Percentiles rank a stretch among this genome's conserved stretches.
Conservation (phyloP, 176 grass and related monocot species). For the Ampelocalamus luodianensis region DNA sequence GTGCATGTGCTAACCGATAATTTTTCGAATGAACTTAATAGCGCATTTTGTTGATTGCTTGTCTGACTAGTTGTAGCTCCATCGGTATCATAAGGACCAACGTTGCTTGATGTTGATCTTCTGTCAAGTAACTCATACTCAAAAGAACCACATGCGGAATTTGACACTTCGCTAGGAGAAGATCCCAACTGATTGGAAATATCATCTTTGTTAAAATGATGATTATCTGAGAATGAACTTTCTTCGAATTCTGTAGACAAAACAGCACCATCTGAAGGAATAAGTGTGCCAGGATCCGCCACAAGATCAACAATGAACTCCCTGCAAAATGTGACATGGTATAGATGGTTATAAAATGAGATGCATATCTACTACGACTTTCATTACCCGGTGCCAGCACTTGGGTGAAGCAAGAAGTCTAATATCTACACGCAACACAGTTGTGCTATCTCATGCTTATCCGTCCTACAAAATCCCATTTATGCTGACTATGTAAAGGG, state of each 20-base stretch:
- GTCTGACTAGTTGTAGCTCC: conserved; percentile 44
- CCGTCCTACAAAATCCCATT: conserved; percentile 22
- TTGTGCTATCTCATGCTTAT: conserved; percentile 16
- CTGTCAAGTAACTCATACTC: conserved; percentile 51
- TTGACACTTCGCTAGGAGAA: conserved; percentile 56
- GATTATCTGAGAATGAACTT: conserved; percentile 51
- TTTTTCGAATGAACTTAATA: conserved; percentile 54
- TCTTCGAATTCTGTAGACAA: conserved; percentile 59
- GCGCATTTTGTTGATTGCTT: conserved; percentile 54
- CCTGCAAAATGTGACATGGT: conserved; percentile 56
- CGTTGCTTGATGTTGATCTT: conserved; percentile 50
- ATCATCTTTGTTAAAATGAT: conserved; percentile 51
- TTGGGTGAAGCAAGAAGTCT: conserved; percentile 27
- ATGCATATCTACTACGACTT: conserved; percentile 15
- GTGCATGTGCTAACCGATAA: conserved; percentile 55
- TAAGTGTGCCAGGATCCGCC: conserved; percentile 84
- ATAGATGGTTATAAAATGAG: conserved; percentile 38
- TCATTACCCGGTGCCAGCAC: conserved; percentile 4
- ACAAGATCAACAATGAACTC: conserved; percentile 98
- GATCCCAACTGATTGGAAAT: conserved; percentile 43
- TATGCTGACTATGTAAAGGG: conserved; percentile 26
- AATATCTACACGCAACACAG: conserved; percentile 9
- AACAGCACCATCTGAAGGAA: conserved; percentile 84
- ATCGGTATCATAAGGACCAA: conserved; percentile 59
- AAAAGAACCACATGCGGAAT: conserved; percentile 53